Evolutionary conservation across 345 rosid species (phyloP).

Genomic region (Clarkia xantiana): DNA sequence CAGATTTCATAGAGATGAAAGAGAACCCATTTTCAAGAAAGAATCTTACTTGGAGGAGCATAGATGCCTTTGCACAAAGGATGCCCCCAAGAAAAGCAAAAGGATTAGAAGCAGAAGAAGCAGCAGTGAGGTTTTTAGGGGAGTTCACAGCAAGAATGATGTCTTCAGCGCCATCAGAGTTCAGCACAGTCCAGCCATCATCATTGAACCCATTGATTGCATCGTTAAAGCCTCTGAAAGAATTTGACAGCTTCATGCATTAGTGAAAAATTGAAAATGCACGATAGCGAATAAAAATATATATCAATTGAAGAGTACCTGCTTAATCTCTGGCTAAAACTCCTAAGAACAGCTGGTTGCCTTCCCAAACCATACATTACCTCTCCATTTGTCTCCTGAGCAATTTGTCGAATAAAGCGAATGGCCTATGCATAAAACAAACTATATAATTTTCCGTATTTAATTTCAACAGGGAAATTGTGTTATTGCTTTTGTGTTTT

Average conservation of each 20-base stretch:
- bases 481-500: too few species aligned
- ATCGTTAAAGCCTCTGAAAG: slow-evolving; percentile 67
- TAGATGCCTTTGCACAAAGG: slow-evolving; percentile 99
- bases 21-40: background rate
- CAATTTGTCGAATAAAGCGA: slow-evolving; percentile 72
- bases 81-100: slow-evolving; percentile 73
- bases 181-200: slow-evolving; percentile 84
- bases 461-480: too few species aligned
- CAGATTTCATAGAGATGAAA: background rate
- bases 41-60: slow-evolving; percentile 77
- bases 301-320: slow-evolving; percentile 27
- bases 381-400: slow-evolving; percentile 94
- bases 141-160: slow-evolving; percentile 73
- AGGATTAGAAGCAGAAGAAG: slow-evolving; percentile 36
- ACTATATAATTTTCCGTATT: too few species aligned
- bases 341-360: slow-evolving; percentile 89
- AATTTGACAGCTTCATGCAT: too few species aligned
- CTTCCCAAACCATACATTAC: slow-evolving; percentile 89
- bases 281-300: background rate
- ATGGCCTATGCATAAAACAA: slow-evolving; percentile 37
- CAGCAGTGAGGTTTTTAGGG: slow-evolving; percentile 40
- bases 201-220: slow-evolving; percentile 90
- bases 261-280: background rate
- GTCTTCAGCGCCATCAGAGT: slow-evolving; percentile 83
- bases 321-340: slow-evolving; percentile 90